A percentile compares a stretch with the other conserved stretches of the same genome.
These are phyloP conservation scores for Pyrenophora graminea DNA, from an alignment of 2,329 filamentous ascomycete species.

Conservation along the genomic window DNA sequence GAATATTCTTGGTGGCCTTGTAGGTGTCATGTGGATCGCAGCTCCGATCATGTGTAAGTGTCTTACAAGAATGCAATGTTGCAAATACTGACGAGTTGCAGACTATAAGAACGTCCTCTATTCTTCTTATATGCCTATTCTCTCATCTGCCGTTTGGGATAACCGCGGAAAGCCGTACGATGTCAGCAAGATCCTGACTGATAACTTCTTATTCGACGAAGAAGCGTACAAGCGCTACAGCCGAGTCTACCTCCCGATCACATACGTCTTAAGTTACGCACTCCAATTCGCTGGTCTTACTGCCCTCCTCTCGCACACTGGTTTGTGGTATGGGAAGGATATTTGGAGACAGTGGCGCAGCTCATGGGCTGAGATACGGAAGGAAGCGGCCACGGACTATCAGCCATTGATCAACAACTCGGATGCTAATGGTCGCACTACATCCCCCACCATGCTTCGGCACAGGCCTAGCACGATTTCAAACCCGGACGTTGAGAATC, in stretches of 20 bases:
- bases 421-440: slow-evolving; percentile 41
- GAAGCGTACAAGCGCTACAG: slow-evolving; percentile 80
- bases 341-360: slow-evolving; percentile 77
- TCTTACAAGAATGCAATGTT: neutral
- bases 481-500: slow-evolving; percentile 51
- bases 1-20: slow-evolving; percentile 79
- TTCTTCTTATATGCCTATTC: slow-evolving; percentile 83
- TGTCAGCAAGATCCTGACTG: slow-evolving; percentile 76
- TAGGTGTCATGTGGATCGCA: slow-evolving; percentile 82
- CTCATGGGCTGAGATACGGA: slow-evolving; percentile 66
- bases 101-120: slow-evolving; percentile 79
- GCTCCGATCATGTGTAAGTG: slow-evolving; percentile 71
- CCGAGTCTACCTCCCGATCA: slow-evolving; percentile 82
- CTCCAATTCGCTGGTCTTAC: slow-evolving; percentile 84
- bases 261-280: slow-evolving; percentile 84
- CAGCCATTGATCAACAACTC: slow-evolving; percentile 36
- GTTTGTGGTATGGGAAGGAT: slow-evolving; percentile 82
- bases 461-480: slow-evolving; percentile 37
- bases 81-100: slow-evolving; percentile 23
- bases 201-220: slow-evolving; percentile 76
- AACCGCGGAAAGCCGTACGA: slow-evolving; percentile 80
- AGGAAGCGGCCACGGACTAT: slow-evolving; percentile 35
- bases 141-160: slow-evolving; percentile 84
- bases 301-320: slow-evolving; percentile 77
- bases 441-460: slow-evolving; percentile 25